Evolutionary conservation across 2,329 filamentous ascomycete species (phyloP), one percentile per base, ranked within the genome.

Genomic region (Venturia effusa): DNA sequence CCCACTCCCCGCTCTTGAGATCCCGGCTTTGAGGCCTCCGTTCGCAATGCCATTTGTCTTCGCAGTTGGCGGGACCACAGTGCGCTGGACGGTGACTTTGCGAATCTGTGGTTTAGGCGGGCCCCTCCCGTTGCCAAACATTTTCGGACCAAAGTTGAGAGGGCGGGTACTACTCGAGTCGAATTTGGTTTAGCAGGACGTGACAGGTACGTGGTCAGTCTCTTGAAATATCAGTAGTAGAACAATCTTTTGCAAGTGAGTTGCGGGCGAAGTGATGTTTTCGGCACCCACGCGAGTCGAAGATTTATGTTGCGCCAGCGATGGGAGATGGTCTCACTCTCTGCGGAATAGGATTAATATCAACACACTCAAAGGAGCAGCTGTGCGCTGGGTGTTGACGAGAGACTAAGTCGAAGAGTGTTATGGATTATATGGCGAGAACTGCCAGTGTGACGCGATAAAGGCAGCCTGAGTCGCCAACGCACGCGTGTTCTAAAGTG

Each of bases 41-140:
- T 43, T 40, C 22, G 59, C 22, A 22, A 17, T 27, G 15, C 59
- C 37, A n/a, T 30, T 41, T 27, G 59, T 40, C 2, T 37, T 37
- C 55, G 55, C 55, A 37, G 59, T 34, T 15, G 59, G 32, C 27
- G 59, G 59, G 24, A 24, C 22, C 24, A 60, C 40, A 11, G 30
- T 17, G 34, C 24, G 34, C 37, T 40, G 22, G 34, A 60, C 59
- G 4, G 17, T 41, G 59, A 60, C 59, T 60, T 60, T 60, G 34
- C 59, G 59, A 60, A 60, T 60, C 34, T 40, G 37, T 27, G 59
- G 37, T 60, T 60, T 60, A 5, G 59, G 37, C 22, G 59, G 59
- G 40, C 37, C 37, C 24, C n/a, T 60, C 27, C 51, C 51, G 40
- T 19, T 22, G 19, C 32, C 59, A 32, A 60, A 60, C 59, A 60